Evolutionary conservation across 257 asterid genomes (phyloP), one percentile per base, ranked within the genome.

Genomic region (Lantana camara): DNA sequence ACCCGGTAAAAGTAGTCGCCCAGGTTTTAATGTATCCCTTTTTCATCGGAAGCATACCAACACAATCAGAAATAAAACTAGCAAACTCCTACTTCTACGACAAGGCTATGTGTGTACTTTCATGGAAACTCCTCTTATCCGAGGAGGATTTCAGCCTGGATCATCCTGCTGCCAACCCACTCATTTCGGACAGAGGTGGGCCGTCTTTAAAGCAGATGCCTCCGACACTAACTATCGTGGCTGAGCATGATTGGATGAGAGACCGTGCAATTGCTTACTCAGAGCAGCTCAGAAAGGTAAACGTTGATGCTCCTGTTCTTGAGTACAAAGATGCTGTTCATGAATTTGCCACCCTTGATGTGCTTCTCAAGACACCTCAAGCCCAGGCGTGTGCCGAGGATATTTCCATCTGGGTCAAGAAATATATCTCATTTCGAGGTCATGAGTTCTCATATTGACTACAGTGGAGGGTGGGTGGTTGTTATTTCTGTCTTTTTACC

Each of bases 11-110:
- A 66, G 97, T 90, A 35, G 97, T 93, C 19, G 99, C 97, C 50
- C 98, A 87, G 75, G 97, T 92, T 51, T 63, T 92, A 69, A 89
- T 87, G 98, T 92, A 89, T 68, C 99, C 99, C 1, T 93, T 88
- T 46, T 93, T 93, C 87, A 85, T 78, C 14, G 97, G 99, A 73
- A 87, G 84, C 54, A 79, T 77, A 58, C 96, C 97, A 1, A 93
- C 97, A 4, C 96, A 71, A 35, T 90, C 99, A 5, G 97, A 90
- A 75, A 87, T 85, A 72, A 87, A 77, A 73, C 76, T 87, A 37
- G 82, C 96, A 51, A 93, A 93, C 71, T 88, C 99, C 48, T 93
- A 93, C 74, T 86, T 90, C 80, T 93, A 79, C 60, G 96, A 93
- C 79, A 93, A 93, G 86, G 81, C 95, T 7, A 85, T 88, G 89